phyloP scores from a whole-genome alignment of 1,284 basidiomycete species.

The Hymenochaete sp. region DNA sequence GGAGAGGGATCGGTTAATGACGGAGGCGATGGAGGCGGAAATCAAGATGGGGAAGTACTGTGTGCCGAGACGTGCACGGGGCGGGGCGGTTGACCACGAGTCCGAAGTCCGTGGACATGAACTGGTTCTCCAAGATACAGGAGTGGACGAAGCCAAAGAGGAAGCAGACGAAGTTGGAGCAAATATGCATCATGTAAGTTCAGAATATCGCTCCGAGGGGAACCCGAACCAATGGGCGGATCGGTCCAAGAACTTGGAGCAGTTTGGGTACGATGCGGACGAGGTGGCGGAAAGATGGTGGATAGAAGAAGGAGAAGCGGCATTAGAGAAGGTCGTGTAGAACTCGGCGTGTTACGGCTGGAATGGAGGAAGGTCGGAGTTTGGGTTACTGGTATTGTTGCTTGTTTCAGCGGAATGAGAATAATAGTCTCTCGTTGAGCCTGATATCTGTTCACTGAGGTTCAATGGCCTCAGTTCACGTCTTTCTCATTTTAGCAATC shows the following conservation, averaged over 20 bases:
- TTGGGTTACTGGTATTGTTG: background rate
- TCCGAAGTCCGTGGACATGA: background rate
- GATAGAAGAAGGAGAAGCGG: constrained; percentile 26
- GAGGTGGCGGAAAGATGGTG: constrained; percentile 41
- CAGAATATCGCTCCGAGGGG: too few relatives aligned
- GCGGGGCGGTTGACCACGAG: constrained; percentile 1
- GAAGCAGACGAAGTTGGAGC: background rate
- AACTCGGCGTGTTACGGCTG: background rate
- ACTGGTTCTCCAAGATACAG: too few relatives aligned
- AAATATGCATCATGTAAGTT: too few relatives aligned
- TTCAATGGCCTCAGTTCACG: too few relatives aligned
- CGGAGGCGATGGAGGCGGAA: constrained; percentile 36
- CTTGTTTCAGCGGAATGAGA: too few relatives aligned
- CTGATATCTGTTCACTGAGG: background rate
- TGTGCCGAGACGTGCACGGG: too few relatives aligned
- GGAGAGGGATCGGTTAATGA: constrained; percentile 43
- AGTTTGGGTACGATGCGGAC: constrained; percentile 47
- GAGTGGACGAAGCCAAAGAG: background rate
- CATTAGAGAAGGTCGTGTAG: constrained; percentile 1
- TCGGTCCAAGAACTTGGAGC: constrained; percentile 32
- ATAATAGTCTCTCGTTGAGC: background rate
- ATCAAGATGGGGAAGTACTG: constrained; percentile 20
- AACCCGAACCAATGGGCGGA: constrained; percentile 39
- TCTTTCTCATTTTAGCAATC: too few relatives aligned
- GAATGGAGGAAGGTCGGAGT: background rate